Conservation (phyloP, 1,284 basidiomycete species). For the Pseudozyma thailandica region DNA sequence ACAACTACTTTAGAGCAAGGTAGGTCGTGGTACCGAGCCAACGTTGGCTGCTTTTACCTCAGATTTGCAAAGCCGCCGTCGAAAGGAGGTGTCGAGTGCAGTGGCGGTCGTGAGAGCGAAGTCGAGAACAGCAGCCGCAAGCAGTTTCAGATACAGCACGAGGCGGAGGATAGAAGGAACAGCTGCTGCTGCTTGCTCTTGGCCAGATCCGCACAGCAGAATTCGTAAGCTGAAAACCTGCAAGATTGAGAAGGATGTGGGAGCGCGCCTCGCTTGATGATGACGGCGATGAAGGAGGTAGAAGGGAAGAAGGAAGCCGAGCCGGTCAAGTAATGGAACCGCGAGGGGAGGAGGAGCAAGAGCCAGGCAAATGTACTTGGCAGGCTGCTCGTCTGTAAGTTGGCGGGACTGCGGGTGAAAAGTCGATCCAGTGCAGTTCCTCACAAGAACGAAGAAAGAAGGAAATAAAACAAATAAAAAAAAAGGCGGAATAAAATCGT, state of each 20-base stretch:
- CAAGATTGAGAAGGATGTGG: background rate
- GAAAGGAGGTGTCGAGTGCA: too few species aligned
- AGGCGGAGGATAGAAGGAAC: too few species aligned
- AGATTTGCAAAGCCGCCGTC: too few species aligned
- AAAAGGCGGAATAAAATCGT: slow-evolving; percentile 1
- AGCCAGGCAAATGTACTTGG: background rate
- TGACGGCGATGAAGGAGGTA: slow-evolving; percentile 1
- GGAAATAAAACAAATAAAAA: slow-evolving; percentile 2
- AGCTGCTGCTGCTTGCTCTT: background rate
- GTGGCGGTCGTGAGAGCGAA: too few species aligned
- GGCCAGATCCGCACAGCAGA: background rate
- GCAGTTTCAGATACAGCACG: background rate
- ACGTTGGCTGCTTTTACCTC: too few species aligned
- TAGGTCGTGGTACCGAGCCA: too few species aligned
- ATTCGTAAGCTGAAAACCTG: background rate
- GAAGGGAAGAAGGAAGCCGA: background rate
- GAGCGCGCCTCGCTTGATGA: background rate
- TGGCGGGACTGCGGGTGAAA: slow-evolving; percentile 7
- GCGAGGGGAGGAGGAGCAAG: slow-evolving; percentile 5
- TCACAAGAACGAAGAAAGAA: background rate
- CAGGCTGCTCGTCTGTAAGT: background rate
- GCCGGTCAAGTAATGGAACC: slow-evolving; percentile 3
- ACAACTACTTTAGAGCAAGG: too few species aligned
- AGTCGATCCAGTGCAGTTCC: background rate
- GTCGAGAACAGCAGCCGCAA: background rate